Evolutionary conservation across 352 stramenopile genomes (phyloP), one percentile per base, ranked within the genome.

Genomic region (Phytophthora macrochlamydospora): DNA sequence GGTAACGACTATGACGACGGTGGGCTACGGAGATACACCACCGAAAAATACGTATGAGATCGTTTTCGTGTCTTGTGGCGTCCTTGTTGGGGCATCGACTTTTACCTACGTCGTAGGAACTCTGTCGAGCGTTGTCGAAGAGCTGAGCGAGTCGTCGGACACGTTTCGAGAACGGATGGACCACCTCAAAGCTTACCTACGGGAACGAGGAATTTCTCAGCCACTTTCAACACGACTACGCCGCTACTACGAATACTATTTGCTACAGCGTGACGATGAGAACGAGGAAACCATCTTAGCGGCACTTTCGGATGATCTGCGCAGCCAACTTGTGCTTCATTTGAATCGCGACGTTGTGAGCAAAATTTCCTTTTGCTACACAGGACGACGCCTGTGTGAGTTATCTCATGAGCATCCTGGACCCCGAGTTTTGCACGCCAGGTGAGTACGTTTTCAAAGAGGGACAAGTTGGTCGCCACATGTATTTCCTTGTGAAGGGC

Each of bases 401-500:
- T 53, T 94, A 94, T 49, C 67, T 94, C 13, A 94, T 94, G 84
- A 56, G 78, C n/a, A 90, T 94, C 38, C 62, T 94, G 12, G 82
- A 90, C 40, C 82, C 83, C 0, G 86, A 94, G 58, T 94, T 90
- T 58, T 94, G 84, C 45, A 92, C 86, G 0, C 84, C 86, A 2
- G 79, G 81, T 1, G 84, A 94, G 56, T 94, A 87, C 51, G 83
- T 94, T 2, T 94, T 94, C 71, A 91, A 94, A 51, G 84, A 94
- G 78, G 86, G 86, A 5, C 81, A 92, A 56, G 69, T 93, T 0
- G 86, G 86, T 9, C 76, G 86, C 2, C 84, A 94, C 72, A 94
- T 94, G 86, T 94, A 94, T 52, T 94, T 94, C 59, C 70, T 94
- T 7, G 81, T 93, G 49, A 92, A 91, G 51, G 86, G 86, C 8